A percentile compares a stretch with the other conserved stretches of the same genome.
Conservation (phyloP, 108 stramenopile genomes). For the Asterionellopsis glacialis region DNA sequence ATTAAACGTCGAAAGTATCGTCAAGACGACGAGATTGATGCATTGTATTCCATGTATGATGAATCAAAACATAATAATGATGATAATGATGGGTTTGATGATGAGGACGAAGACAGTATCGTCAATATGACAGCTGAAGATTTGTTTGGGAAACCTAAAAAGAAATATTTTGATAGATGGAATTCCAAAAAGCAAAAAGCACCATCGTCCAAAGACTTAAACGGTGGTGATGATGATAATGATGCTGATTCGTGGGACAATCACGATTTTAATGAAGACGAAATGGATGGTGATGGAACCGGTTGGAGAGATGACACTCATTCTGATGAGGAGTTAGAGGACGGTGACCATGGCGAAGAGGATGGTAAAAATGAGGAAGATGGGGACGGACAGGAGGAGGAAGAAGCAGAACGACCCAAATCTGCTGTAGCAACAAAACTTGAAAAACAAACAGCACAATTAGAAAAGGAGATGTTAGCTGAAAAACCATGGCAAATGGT, state of each 20-base stretch:
- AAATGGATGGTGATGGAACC: conserved; percentile 27
- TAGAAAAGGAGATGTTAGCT: conserved; percentile 90
- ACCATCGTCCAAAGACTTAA: conserved; percentile 8
- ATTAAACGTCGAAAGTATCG: conserved; percentile 68
- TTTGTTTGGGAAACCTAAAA: conserved; percentile 74
- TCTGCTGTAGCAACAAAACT: conserved; percentile 57
- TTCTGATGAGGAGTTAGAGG: conserved; percentile 22
- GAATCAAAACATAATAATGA: background rate
- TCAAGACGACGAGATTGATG: conserved; percentile 22
- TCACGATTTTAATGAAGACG: conserved; percentile 69
- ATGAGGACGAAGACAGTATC: conserved; percentile 19
- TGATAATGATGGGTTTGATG: conserved; percentile 5
- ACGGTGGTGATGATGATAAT: conserved; percentile 20
- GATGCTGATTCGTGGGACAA: conserved; percentile 79
- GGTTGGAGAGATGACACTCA: conserved; percentile 18
- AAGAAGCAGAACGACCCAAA: conserved; percentile 5
- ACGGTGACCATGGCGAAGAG: too few species aligned
- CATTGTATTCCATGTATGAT: conserved; percentile 57
- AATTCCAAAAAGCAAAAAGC: conserved; percentile 18
- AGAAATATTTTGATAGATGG: conserved; percentile 42
- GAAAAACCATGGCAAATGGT: conserved; percentile 96
- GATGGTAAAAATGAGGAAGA: conserved; percentile 5
- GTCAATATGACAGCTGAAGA: conserved; percentile 81
- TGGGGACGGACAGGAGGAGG: too few species aligned
- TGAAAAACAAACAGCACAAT: conserved; percentile 66